Conservation (phyloP, 768 basidiomycete genomes). For the Mycena venus region DNA sequence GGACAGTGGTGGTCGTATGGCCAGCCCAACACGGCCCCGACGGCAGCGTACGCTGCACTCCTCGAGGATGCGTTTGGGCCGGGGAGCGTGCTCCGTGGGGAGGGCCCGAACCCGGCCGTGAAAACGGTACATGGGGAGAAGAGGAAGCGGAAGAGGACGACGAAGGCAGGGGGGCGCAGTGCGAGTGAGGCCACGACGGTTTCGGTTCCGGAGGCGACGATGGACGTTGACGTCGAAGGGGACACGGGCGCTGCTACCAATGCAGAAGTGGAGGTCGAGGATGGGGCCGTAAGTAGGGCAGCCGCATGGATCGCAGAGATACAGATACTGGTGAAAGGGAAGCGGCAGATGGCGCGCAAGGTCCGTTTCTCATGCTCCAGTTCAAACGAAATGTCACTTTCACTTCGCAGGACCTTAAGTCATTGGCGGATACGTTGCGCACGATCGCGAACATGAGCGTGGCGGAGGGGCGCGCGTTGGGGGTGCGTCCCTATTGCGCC, state of each 20-base stretch:
- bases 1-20: neutral
- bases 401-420: constrained; percentile 5
- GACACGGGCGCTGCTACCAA: neutral
- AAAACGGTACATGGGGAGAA: neutral
- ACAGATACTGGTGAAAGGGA: constrained; percentile 20
- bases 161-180: neutral
- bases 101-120: constrained; percentile 16
- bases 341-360: constrained; percentile 13
- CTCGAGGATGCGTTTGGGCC: constrained; percentile 27
- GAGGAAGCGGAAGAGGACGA: neutral
- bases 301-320: constrained; percentile 25
- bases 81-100: constrained; percentile 26
- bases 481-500: neutral
- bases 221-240: neutral
- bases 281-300: neutral
- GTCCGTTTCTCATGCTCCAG: neutral
- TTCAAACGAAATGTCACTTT: neutral
- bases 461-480: constrained; percentile 12
- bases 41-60: constrained; percentile 11
- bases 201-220: neutral
- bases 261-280: neutral
- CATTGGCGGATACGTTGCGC: constrained; percentile 6
- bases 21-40: constrained; percentile 21
- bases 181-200: neutral
- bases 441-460: constrained; percentile 16